Conservation (phyloP, 192 early-diverging fungal genomes). For the Umbelopsis sp. region DNA sequence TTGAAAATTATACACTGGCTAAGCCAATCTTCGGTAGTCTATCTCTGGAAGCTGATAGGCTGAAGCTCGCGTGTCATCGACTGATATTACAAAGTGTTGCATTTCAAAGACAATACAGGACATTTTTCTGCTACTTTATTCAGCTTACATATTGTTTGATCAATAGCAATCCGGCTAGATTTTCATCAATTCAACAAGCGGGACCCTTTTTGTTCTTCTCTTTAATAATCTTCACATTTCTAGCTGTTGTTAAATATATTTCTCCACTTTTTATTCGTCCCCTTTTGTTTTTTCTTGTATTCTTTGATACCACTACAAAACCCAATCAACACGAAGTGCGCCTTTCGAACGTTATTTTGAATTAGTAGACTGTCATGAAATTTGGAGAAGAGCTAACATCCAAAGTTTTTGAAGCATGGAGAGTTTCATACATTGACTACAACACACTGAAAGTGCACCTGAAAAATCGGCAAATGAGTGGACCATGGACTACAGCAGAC, state of each 20-base stretch:
- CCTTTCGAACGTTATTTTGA: neutral
- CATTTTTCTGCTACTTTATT: too few relatives aligned
- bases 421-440: slow-evolving; percentile 82
- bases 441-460: slow-evolving; percentile 66
- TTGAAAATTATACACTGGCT: slow-evolving; percentile 13
- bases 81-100: neutral
- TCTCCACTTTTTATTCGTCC: neutral
- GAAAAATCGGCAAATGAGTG: slow-evolving; percentile 32
- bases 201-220: too few relatives aligned
- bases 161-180: too few relatives aligned
- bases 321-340: neutral
- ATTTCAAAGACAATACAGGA: neutral
- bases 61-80: neutral
- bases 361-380: slow-evolving; percentile 65
- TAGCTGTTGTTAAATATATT: neutral
- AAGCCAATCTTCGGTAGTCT: neutral
- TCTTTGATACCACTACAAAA: slow-evolving; percentile 1
- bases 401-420: slow-evolving; percentile 75
- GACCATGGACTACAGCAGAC: slow-evolving; percentile 75
- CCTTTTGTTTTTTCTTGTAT: neutral
- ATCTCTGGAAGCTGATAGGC: slow-evolving; percentile 10
- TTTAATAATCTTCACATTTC: too few relatives aligned
- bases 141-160: too few relatives aligned
- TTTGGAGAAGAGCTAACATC: slow-evolving; percentile 79
- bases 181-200: neutral